phyloP scores from a whole-genome alignment of 2,329 filamentous ascomycete genomes.

The Pestalotiopsis sp. region DNA sequence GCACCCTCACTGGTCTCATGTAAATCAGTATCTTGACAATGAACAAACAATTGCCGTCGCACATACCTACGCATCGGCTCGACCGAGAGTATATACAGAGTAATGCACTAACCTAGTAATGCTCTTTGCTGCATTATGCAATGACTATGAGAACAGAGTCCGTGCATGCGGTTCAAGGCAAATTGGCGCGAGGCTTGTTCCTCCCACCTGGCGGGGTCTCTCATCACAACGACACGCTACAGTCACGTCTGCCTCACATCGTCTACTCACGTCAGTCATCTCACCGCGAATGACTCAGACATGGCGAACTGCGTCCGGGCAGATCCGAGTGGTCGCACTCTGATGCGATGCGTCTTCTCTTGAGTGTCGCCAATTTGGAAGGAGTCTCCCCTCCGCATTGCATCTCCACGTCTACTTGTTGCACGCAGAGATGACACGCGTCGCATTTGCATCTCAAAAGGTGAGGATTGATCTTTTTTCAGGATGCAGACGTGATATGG shows the following conservation, averaged over 20 bases:
- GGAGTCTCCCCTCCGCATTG: neutral
- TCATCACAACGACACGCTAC: neutral
- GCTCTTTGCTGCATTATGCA: neutral
- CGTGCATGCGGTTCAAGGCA: neutral
- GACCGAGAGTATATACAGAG: neutral
- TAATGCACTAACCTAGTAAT: neutral
- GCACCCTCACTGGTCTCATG: neutral
- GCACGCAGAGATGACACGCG: neutral
- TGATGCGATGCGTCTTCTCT: neutral
- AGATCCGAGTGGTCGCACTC: no score
- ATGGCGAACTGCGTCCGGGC: neutral
- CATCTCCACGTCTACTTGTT: neutral
- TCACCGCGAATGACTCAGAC: neutral
- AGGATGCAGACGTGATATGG: constrained; percentile 6
- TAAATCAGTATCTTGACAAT: no score
- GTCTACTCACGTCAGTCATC: neutral
- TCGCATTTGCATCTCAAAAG: neutral
- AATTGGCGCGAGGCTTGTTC: neutral
- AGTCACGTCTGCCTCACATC: constrained; percentile 4
- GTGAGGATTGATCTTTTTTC: neutral
- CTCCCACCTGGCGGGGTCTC: neutral
- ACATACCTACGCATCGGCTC: neutral
- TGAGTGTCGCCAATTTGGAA: neutral
- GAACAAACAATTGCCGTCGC: neutral
- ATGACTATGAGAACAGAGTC: neutral